Base-by-base conservation (phyloP, 768 basidiomycete species). In the Russula earlei region DNA sequence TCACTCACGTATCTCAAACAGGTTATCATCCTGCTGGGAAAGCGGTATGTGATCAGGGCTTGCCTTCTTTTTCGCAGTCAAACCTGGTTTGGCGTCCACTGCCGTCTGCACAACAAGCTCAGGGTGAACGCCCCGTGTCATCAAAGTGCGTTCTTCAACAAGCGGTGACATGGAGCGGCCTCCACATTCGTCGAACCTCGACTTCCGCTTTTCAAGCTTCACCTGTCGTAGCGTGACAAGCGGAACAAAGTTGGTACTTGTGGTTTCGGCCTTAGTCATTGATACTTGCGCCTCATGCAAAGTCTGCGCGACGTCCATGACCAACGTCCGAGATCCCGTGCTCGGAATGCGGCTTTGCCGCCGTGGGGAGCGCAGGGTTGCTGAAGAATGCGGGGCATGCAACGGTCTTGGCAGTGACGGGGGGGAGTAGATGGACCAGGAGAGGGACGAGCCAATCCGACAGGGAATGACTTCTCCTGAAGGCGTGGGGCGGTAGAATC, bases 221-320 rank as follows among this genome's bases (percentile, higher is more conserved):
- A 36, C 46, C 15, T 51, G 55, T 36, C n/a, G 31, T 27, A 48
- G 38, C n/a, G 25, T 14, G 49, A 49, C 25, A 44, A 22, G 8
- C n/a, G 33, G 8, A 22, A 34, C 47, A 34, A 40, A 17, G 17
- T 27, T 15, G 19, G 33, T 34, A 11, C 37, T 33, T 9, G 24
- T 6, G 31, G 37, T 9, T 19, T 59, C 57, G 31, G 33, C 22
- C 27, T 45, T 42, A 8, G 46, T 17, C 11, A 29, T 37, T 14
- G 31, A 4, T n/a, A 46, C 55, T 6, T 65, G 64, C 5, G 66
- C 69, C 55, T 77, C 73, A 33, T 66, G 72, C 52, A 87, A 66
- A 9, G 78, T 77, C 65, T 83, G 83, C 3, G 85, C 85, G 11
- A 90, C 79, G 40, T 90, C 85, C 87, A 90, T 89, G 22, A 82